These are phyloP conservation scores for Hemerocallis citrina DNA, from an alignment of 106 monocot species.

Conservation along the genomic window DNA sequence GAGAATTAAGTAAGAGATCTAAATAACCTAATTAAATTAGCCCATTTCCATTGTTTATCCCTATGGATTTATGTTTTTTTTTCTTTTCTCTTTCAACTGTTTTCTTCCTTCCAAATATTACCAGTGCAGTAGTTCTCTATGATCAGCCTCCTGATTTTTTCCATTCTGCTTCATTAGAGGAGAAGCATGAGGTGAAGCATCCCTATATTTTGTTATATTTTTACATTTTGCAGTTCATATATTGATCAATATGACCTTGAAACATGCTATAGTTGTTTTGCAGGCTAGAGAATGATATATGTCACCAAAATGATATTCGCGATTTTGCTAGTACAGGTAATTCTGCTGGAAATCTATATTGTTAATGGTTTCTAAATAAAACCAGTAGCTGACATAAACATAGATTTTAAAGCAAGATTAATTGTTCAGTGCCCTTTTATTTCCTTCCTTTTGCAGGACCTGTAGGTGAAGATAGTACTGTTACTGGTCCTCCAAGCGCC, in stretches of 20 bases:
- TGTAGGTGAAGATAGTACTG: too few relatives aligned
- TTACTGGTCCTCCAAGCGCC: too few relatives aligned
- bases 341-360: too few relatives aligned
- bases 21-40: slow-evolving; percentile 2
- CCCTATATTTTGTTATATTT: neutral
- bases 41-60: neutral
- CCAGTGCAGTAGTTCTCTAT: slow-evolving; percentile 75
- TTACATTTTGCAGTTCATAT: neutral
- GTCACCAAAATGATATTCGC: slow-evolving; percentile 27
- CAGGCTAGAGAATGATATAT: slow-evolving; percentile 61
- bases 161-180: slow-evolving; percentile 47
- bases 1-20: slow-evolving; percentile 62
- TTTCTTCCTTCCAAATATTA: neutral
- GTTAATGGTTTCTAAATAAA: too few relatives aligned
- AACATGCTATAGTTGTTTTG: slow-evolving; percentile 62
- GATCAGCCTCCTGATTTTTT: slow-evolving; percentile 94
- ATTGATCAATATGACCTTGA: slow-evolving; percentile 12
- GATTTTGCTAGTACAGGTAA: slow-evolving; percentile 76
- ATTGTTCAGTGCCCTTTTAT: too few relatives aligned
- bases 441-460: too few relatives aligned
- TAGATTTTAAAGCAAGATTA: too few relatives aligned
- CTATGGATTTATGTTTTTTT: neutral
- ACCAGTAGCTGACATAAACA: too few relatives aligned
- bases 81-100: slow-evolving; percentile 5
- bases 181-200: slow-evolving; percentile 69